phyloP scores from a whole-genome alignment of 164 flowering plant species.

The Piper longum region DNA sequence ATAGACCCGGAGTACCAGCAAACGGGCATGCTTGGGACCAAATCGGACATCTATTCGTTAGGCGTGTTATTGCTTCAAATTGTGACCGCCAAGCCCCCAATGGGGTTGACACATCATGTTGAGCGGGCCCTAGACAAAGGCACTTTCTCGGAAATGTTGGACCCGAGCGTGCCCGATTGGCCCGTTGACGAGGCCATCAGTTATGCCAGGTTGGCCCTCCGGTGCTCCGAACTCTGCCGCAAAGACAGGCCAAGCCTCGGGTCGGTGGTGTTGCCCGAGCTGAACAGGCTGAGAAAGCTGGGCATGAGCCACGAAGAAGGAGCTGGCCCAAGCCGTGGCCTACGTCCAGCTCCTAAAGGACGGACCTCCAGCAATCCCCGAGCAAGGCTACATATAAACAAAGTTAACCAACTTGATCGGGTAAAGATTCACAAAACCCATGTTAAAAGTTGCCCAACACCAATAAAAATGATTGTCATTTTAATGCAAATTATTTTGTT shows the following conservation, averaged over 20 bases:
- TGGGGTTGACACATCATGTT: constrained; percentile 55
- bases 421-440: too few species aligned
- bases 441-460: too few species aligned
- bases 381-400: neutral
- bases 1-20: constrained; percentile 15
- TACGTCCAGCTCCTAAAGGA: neutral
- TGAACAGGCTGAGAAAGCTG: constrained; percentile 34
- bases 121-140: constrained; percentile 39
- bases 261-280: constrained; percentile 44
- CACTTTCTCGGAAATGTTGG: constrained; percentile 35
- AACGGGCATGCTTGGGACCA: constrained; percentile 53
- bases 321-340: too few species aligned
- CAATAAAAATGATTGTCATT: too few species aligned
- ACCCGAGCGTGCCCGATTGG: constrained; percentile 52
- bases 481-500: too few species aligned
- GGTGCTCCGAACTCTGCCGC: constrained; percentile 47
- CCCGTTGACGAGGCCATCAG: constrained; percentile 37
- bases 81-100: constrained; percentile 59
- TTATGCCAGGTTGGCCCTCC: constrained; percentile 36
- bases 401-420: too few species aligned
- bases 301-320: constrained; percentile 10
- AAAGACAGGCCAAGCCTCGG: constrained; percentile 65
- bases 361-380: neutral
- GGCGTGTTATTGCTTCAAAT: constrained; percentile 65
- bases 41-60: constrained; percentile 58